Evolutionary conservation across 1,284 basidiomycete species (phyloP).

Genomic region (Rugosomyces carneus): DNA sequence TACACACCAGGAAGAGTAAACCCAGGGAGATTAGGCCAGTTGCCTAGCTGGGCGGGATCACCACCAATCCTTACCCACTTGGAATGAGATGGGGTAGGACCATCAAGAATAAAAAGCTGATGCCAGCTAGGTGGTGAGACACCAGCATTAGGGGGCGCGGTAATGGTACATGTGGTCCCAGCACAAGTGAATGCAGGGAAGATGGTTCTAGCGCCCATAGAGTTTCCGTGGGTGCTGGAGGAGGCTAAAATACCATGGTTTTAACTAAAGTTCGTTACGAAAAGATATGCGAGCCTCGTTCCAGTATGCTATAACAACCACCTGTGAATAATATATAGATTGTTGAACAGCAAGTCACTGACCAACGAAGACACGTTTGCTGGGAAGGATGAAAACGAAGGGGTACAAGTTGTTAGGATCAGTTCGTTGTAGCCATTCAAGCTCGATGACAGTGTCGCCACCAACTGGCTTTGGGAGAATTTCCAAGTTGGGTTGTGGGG

Average conservation of each 20-base stretch:
- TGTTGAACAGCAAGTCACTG: conserved; percentile 14
- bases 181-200: conserved; percentile 63
- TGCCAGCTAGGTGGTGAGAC: conserved; percentile 75
- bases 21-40: conserved; percentile 61
- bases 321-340: background rate
- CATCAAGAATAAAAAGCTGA: conserved; percentile 66
- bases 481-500: conserved; percentile 60
- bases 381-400: conserved; percentile 66
- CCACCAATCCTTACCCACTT: conserved; percentile 72
- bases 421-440: conserved; percentile 47
- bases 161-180: conserved; percentile 59
- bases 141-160: conserved; percentile 59
- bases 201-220: conserved; percentile 63
- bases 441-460: conserved; percentile 34
- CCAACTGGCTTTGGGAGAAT: conserved; percentile 42
- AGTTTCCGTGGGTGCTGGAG: conserved; percentile 75
- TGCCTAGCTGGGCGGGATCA: conserved; percentile 57
- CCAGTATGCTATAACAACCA: conserved; percentile 48
- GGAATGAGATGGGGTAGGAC: conserved; percentile 66
- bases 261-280: background rate
- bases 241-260: conserved; percentile 38
- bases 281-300: conserved; percentile 66
- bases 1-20: conserved; percentile 52
- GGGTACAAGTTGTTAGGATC: conserved; percentile 75
- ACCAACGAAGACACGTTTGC: conserved; percentile 62